phyloP scores from a whole-genome alignment of 2,329 filamentous ascomycete species.

The Microcera coccophila region DNA sequence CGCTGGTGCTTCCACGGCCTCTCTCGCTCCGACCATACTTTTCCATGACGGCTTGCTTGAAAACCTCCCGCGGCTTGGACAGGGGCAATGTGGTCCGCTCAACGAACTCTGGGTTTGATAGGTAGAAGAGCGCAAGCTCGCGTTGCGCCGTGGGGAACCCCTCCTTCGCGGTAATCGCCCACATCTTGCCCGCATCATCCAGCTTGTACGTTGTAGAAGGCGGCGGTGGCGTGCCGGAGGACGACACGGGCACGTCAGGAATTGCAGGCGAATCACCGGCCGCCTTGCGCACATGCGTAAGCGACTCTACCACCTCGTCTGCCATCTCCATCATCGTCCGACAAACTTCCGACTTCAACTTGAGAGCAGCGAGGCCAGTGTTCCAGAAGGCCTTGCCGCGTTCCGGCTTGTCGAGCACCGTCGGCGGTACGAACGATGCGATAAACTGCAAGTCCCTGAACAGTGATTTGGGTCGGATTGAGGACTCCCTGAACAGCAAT shows the following conservation, averaged over 20 bases:
- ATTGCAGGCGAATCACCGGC: conserved; percentile 31
- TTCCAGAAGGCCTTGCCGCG: conserved; percentile 83
- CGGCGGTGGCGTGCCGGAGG: conserved; percentile 42
- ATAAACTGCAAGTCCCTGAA: conserved; percentile 80
- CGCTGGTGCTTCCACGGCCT: conserved; percentile 20
- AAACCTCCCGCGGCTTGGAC: conserved; percentile 80
- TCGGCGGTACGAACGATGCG: conserved; percentile 59
- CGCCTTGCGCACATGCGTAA: conserved; percentile 59
- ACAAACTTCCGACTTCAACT: conserved; percentile 82
- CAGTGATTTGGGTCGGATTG: conserved; percentile 71
- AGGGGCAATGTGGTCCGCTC: conserved; percentile 77
- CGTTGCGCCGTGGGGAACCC: conserved; percentile 79
- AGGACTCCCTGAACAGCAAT: conserved; percentile 61
- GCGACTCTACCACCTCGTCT: conserved; percentile 53
- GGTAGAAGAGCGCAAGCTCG: conserved; percentile 88
- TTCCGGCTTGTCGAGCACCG: conserved; percentile 58
- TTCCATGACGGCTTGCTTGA: conserved; percentile 82
- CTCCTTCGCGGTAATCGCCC: conserved; percentile 90
- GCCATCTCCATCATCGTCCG: conserved; percentile 68
- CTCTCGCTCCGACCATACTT: conserved; percentile 49
- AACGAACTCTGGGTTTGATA: conserved; percentile 85
- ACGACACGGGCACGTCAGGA: conserved; percentile 31
- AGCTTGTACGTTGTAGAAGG: conserved; percentile 63
- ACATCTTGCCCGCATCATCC: conserved; percentile 81
- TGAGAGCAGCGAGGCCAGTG: conserved; percentile 80